Evolutionary conservation across 2,329 filamentous ascomycete species (phyloP).

Genomic region (Dryadomyces sulphureus): DNA sequence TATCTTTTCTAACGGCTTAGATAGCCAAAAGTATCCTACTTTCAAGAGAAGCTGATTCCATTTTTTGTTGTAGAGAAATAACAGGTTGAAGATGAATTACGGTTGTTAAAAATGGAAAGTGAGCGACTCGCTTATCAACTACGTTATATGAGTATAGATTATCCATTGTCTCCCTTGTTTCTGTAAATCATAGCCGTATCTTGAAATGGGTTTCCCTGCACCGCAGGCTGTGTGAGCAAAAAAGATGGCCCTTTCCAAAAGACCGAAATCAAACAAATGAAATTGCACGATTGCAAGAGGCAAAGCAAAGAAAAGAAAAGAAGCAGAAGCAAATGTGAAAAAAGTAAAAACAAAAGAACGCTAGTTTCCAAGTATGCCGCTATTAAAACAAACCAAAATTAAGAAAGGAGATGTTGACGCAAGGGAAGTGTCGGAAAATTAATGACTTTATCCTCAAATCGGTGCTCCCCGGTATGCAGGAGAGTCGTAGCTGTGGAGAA

Average conservation of each 20-base stretch:
- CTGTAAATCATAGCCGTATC: background rate
- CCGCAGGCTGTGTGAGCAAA: background rate
- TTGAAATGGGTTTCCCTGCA: background rate
- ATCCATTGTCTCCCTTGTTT: background rate
- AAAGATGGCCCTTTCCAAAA: background rate
- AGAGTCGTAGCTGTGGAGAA: slow-evolving; percentile 44
- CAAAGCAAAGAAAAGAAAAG: background rate
- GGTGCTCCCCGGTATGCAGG: slow-evolving; percentile 39
- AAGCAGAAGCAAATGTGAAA: background rate
- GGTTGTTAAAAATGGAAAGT: too few species aligned
- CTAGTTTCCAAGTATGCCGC: too few species aligned
- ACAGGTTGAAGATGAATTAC: too few species aligned
- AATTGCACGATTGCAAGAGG: background rate
- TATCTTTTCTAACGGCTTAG: too few species aligned
- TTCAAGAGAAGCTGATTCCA: too few species aligned
- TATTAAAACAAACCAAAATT: background rate
- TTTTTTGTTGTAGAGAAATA: too few species aligned
- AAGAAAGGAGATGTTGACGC: background rate
- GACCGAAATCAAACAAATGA: background rate
- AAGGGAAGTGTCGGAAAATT: too few species aligned
- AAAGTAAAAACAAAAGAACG: background rate
- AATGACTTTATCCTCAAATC: slow-evolving; percentile 33
- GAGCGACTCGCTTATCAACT: too few species aligned
- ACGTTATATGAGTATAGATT: background rate
- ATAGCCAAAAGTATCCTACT: too few species aligned